These are phyloP conservation scores for Syzygium syzygioides DNA, from an alignment of 441 rosid species.

Conservation along the genomic window DNA sequence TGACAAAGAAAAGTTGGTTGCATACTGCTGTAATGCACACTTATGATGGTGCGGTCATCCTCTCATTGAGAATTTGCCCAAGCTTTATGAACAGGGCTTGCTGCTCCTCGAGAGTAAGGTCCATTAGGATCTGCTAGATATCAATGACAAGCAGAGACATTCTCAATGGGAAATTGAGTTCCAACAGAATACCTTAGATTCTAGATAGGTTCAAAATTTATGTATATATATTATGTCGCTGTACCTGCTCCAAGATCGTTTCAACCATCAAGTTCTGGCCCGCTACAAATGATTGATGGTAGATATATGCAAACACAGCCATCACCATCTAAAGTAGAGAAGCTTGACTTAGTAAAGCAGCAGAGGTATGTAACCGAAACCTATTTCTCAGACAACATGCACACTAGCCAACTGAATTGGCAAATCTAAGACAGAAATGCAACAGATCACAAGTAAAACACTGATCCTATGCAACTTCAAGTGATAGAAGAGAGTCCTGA, in stretches of 20 bases:
- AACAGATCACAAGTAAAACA: neutral
- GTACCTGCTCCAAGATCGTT: constrained; percentile 68
- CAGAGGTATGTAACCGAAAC: neutral
- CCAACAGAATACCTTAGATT: neutral
- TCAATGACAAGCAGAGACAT: neutral
- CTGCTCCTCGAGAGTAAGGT: constrained; percentile 66
- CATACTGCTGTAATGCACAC: neutral
- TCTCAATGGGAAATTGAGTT: neutral
- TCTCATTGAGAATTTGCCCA: constrained; percentile 48
- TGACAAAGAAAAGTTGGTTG: neutral
- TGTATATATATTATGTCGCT: neutral
- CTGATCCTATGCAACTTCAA: neutral
- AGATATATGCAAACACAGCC: constrained; percentile 92
- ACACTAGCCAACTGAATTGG: neutral
- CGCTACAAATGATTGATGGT: constrained; percentile 70
- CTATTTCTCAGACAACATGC: neutral
- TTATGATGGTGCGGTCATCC: constrained; percentile 24
- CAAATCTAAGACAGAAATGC: neutral
- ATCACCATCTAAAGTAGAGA: constrained; percentile 70
- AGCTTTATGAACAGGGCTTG: constrained; percentile 45
- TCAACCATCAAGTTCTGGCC: constrained; percentile 51
- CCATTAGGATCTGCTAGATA: constrained; percentile 41
- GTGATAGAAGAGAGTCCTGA: neutral
- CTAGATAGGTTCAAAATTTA: neutral
- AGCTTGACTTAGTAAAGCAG: neutral